Evolutionary conservation across 2,329 filamentous ascomycete species (phyloP).

Genomic region (Fusarium irregulare): DNA sequence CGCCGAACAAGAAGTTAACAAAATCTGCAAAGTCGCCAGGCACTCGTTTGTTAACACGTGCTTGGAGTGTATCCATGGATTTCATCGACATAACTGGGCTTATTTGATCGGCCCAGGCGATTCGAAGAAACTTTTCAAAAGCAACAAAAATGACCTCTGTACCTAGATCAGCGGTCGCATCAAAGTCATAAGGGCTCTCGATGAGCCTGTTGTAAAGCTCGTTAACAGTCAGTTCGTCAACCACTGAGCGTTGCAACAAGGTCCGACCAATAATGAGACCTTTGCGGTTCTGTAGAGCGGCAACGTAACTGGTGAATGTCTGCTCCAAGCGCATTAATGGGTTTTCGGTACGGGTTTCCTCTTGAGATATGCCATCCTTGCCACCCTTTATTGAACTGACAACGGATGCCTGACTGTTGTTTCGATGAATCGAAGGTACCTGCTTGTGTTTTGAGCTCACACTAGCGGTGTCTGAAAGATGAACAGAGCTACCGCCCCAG

Average conservation of each 20-base stretch:
- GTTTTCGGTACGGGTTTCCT: conserved; percentile 69
- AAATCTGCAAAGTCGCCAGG: conserved; percentile 79
- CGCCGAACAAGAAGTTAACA: conserved; percentile 71
- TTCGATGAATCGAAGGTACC: conserved; percentile 54
- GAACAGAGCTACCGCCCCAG: conserved; percentile 70
- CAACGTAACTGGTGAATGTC: conserved; percentile 84
- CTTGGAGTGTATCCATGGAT: conserved; percentile 79
- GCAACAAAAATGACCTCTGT: conserved; percentile 90
- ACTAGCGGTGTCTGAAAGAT: conserved; percentile 48
- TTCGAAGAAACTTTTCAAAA: conserved; percentile 91
- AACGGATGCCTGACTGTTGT: conserved; percentile 64
- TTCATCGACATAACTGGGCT: conserved; percentile 82
- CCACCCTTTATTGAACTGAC: conserved; percentile 64
- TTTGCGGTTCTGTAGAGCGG: conserved; percentile 84
- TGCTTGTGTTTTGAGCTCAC: conserved; percentile 55
- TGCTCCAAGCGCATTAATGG: conserved; percentile 82
- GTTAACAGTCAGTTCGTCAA: conserved; percentile 84
- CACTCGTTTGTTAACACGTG: conserved; percentile 71
- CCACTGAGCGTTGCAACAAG: conserved; percentile 74
- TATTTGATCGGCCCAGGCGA: conserved; percentile 90
- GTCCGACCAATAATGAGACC: conserved; percentile 86
- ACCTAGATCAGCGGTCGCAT: conserved; percentile 78
- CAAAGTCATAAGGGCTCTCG: conserved; percentile 82
- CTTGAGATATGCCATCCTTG: conserved; percentile 53
- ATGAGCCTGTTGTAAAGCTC: conserved; percentile 90